Conservation (phyloP, 2,329 filamentous ascomycete species). For the Botryosphaeria dothidea region DNA sequence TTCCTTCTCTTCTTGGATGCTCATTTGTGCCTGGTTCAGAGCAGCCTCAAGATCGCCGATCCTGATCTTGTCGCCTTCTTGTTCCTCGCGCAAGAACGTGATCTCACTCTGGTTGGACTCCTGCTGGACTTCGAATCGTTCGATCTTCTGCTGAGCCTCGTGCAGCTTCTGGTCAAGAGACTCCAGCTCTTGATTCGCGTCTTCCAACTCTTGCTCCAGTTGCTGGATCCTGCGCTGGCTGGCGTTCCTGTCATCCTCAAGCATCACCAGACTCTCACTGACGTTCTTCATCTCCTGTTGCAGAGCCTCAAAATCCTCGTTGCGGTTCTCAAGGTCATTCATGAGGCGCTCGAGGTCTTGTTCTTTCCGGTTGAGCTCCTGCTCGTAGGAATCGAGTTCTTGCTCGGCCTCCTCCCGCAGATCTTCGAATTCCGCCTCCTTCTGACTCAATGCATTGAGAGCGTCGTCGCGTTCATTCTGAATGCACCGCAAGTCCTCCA, state of each 20-base stretch:
- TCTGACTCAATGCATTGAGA: constrained; percentile 68
- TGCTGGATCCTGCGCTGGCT: constrained; percentile 78
- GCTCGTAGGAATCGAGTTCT: constrained; percentile 58
- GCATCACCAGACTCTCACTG: constrained; percentile 78
- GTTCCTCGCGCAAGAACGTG: constrained; percentile 91
- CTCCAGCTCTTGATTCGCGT: constrained; percentile 84
- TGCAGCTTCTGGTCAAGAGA: constrained; percentile 79
- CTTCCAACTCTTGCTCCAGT: constrained; percentile 78
- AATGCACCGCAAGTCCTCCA: constrained; percentile 76
- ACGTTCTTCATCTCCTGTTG: constrained; percentile 93
- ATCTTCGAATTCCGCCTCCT: constrained; percentile 54
- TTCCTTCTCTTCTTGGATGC: constrained; percentile 82
- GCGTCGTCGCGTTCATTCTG: constrained; percentile 87
- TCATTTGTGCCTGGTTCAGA: constrained; percentile 75
- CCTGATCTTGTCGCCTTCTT: constrained; percentile 96
- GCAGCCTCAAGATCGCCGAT: constrained; percentile 90
- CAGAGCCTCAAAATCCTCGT: constrained; percentile 86
- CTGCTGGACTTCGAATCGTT: constrained; percentile 84
- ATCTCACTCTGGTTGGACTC: constrained; percentile 93
- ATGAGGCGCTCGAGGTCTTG: constrained; percentile 70
- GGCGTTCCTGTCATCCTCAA: constrained; percentile 86
- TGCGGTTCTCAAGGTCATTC: constrained; percentile 71
- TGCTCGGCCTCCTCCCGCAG: constrained; percentile 60
- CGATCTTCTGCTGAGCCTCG: constrained; percentile 84
- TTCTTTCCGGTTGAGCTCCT: constrained; percentile 70